These are phyloP conservation scores for Echinosophora koreensis DNA, from an alignment of 306 rosid genomes.

Conservation along the genomic window DNA sequence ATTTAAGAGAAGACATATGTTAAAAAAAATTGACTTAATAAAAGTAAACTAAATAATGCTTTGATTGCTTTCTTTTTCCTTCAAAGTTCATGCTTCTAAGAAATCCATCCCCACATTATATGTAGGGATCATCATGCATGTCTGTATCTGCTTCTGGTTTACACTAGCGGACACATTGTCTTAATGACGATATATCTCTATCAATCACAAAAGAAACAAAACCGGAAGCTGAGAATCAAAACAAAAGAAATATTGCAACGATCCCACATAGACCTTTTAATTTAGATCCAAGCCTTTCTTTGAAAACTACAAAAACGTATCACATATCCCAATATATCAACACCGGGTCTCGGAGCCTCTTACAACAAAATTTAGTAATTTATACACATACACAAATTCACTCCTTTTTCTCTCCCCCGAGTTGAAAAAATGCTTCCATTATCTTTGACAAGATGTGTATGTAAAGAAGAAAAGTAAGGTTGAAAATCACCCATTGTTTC, in stretches of 20 bases:
- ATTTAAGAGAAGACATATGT: neutral
- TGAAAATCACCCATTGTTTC: neutral
- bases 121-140: conserved; percentile 18
- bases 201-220: conserved; percentile 51
- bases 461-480: neutral
- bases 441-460: conserved; percentile 9
- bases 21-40: neutral
- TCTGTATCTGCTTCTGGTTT: conserved; percentile 36
- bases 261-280: conserved; percentile 33
- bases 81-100: neutral
- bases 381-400: no score
- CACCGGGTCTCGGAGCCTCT: neutral
- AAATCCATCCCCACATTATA: neutral
- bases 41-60: neutral
- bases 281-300: conserved; percentile 5
- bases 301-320: neutral
- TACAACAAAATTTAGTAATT: no score
- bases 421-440: neutral
- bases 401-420: neutral
- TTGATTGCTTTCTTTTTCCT: neutral
- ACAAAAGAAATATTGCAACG: conserved; percentile 26
- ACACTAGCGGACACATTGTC: conserved; percentile 48
- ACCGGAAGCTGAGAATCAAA: conserved; percentile 29
- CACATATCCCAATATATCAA: conserved; percentile 29
- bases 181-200: conserved; percentile 45